A percentile compares a stretch with the other conserved stretches of the same genome.
Evolutionary conservation across 805 yeast genomes (phyloP).

Genomic region (Myxozyma vanderwaltii): DNA sequence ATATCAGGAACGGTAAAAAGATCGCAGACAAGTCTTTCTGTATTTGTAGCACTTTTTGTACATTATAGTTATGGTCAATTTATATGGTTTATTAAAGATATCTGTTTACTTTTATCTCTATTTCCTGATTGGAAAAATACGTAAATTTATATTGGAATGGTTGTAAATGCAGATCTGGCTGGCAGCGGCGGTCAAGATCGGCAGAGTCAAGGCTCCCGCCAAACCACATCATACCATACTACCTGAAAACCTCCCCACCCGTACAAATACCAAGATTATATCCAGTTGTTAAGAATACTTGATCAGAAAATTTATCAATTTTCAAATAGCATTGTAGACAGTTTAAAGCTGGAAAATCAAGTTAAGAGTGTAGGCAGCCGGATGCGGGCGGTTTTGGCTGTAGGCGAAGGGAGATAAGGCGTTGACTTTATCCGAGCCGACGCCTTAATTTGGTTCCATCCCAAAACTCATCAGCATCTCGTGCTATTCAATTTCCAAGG

Average conservation of each 20-base stretch:
- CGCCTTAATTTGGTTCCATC: neutral
- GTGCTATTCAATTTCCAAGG: neutral
- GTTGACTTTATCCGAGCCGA: constrained; percentile 1
- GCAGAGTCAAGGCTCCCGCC: neutral
- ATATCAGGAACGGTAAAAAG: neutral
- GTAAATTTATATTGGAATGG: neutral
- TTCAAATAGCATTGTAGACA: no score
- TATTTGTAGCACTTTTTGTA: neutral
- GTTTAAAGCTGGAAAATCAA: no score
- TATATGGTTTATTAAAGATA: neutral
- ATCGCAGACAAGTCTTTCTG: neutral
- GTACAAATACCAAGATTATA: no score
- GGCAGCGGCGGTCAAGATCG: neutral
- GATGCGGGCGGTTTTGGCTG: constrained; percentile 6
- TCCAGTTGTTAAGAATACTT: no score
- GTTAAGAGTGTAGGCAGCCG: neutral
- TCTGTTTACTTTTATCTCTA: neutral
- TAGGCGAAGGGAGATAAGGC: neutral
- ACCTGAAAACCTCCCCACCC: neutral
- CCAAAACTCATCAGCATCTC: neutral
- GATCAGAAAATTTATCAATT: no score
- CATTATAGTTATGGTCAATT: neutral
- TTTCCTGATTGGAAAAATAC: no score
- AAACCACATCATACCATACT: neutral
- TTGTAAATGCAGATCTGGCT: neutral